These are phyloP conservation scores for Laguncularia racemosa DNA, from an alignment of 345 rosid species.

Conservation along the genomic window DNA sequence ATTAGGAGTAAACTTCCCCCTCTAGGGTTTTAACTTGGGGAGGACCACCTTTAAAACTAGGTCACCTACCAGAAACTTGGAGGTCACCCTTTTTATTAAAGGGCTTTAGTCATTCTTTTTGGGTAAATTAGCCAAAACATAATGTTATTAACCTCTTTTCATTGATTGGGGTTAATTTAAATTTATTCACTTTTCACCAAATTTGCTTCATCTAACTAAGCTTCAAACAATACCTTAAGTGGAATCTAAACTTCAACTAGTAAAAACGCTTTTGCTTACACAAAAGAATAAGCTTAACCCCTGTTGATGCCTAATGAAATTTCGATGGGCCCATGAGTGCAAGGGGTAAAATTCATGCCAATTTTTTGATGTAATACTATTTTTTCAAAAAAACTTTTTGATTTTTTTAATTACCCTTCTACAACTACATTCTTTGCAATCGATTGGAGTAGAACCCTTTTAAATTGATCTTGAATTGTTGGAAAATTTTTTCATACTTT, in stretches of 20 bases:
- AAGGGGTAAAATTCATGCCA: background rate
- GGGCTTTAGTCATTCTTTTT: no score
- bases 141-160: no score
- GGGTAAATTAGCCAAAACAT: no score
- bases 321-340: background rate
- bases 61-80: no score
- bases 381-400: background rate
- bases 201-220: background rate
- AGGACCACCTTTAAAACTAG: background rate
- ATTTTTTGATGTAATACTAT: background rate
- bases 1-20: background rate
- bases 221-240: background rate
- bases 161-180: no score
- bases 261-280: background rate
- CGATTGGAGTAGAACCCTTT: background rate
- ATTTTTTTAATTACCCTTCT: background rate
- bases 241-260: background rate
- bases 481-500: no score
- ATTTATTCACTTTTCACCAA: no score
- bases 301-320: background rate
- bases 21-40: background rate
- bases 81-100: no score
- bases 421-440: background rate
- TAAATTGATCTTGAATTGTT: background rate
- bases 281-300: background rate